Percentiles rank a stretch among this genome's conserved stretches.
phyloP scores from a whole-genome alignment of 2,329 filamentous ascomycete genomes.

The Trichoderma aggressivum region DNA sequence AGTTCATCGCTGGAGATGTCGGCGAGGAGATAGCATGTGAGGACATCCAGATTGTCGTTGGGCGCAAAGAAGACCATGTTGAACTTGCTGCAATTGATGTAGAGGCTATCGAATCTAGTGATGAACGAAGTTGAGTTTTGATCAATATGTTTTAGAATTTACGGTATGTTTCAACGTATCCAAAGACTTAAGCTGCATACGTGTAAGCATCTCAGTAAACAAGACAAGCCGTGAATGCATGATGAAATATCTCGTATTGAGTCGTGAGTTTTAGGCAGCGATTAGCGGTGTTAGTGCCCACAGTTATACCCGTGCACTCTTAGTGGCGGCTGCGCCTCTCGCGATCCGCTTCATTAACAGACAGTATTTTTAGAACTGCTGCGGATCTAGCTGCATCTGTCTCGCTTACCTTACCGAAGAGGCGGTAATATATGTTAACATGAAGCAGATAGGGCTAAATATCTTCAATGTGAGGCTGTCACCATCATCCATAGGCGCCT shows the following conservation, averaged over 20 bases:
- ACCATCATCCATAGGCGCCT: background rate
- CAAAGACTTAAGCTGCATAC: background rate
- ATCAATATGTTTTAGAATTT: background rate
- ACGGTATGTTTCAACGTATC: background rate
- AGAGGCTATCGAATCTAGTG: background rate
- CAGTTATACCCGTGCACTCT: background rate
- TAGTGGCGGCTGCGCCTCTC: background rate
- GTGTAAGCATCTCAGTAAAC: background rate
- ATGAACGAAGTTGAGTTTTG: background rate
- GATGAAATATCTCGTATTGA: background rate
- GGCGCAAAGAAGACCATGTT: slow-evolving; percentile 3
- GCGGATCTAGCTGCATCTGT: background rate
- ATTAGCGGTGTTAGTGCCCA: background rate
- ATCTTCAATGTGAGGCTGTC: background rate
- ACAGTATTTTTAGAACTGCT: slow-evolving; percentile 4
- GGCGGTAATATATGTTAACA: background rate
- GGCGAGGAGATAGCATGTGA: slow-evolving; percentile 6
- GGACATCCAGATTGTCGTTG: background rate
- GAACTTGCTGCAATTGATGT: background rate
- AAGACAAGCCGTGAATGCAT: background rate
- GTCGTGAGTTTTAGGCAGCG: background rate
- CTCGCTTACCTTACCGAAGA: background rate
- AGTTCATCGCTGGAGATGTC: background rate
- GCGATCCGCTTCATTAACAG: slow-evolving; percentile 1
- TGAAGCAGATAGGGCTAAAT: background rate